These are phyloP conservation scores for Aspergillus cristatus DNA, from an alignment of 495 filamentous ascomycete genomes.

Conservation along the genomic window DNA sequence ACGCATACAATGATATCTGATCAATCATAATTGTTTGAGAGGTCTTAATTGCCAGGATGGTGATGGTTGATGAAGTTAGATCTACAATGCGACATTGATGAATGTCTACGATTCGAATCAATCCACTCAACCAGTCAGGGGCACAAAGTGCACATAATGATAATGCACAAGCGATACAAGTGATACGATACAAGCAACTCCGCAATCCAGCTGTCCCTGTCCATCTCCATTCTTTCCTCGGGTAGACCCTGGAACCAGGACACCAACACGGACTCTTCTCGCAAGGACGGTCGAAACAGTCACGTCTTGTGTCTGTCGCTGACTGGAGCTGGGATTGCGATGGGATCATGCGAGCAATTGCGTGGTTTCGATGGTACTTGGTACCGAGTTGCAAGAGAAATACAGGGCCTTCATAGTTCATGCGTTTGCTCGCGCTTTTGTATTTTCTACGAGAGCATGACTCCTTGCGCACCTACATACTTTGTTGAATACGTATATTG, in stretches of 20 bases:
- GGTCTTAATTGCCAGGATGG: too few relatives aligned
- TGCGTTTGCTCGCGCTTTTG: constrained; percentile 27
- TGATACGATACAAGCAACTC: constrained; percentile 18
- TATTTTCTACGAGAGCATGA: constrained; percentile 39
- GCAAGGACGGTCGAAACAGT: constrained; percentile 35
- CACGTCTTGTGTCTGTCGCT: constrained; percentile 39
- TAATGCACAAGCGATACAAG: too few relatives aligned
- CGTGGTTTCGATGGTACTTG: too few relatives aligned
- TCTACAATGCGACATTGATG: too few relatives aligned
- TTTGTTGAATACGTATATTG: background rate
- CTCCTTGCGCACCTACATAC: constrained; percentile 45
- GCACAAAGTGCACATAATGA: too few relatives aligned
- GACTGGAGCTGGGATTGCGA: constrained; percentile 37
- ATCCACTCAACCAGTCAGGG: too few relatives aligned
- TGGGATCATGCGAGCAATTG: constrained; percentile 1
- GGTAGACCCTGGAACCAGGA: constrained; percentile 5
- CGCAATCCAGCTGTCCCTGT: constrained; percentile 35
- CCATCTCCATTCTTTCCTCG: constrained; percentile 6
- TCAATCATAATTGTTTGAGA: too few relatives aligned
- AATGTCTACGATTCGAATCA: too few relatives aligned
- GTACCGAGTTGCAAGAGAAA: constrained; percentile 32
- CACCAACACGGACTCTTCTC: constrained; percentile 27
- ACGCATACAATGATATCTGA: too few relatives aligned
- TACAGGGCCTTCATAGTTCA: constrained; percentile 46
- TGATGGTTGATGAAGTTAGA: too few relatives aligned